Conservation (phyloP, 441 rosid genomes). For the Jatropha podagrica region DNA sequence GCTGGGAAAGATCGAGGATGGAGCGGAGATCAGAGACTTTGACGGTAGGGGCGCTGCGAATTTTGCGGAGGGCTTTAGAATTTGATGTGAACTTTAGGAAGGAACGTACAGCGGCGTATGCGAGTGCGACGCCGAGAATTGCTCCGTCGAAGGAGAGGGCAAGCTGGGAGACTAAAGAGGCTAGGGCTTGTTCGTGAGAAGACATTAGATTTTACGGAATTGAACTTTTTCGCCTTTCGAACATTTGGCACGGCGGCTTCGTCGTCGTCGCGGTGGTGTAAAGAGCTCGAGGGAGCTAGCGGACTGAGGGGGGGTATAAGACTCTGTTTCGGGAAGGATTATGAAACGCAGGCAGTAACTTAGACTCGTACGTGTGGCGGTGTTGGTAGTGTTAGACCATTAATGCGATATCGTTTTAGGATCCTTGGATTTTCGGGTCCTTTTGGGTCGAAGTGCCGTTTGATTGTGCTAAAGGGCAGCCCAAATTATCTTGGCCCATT, state of each 20-base stretch:
- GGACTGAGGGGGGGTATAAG: background rate
- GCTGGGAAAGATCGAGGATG: constrained; percentile 36
- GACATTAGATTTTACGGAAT: constrained; percentile 37
- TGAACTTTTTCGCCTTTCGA: background rate
- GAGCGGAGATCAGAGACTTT: constrained; percentile 65
- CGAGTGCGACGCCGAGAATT: constrained; percentile 63
- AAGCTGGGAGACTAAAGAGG: constrained; percentile 49
- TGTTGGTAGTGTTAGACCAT: background rate
- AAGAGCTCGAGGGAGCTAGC: background rate
- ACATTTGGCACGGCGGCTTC: background rate
- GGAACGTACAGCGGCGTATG: constrained; percentile 60
- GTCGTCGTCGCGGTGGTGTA: background rate
- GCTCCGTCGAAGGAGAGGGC: constrained; percentile 89
- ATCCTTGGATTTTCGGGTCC: no score
- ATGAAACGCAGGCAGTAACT: no score
- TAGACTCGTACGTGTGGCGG: background rate
- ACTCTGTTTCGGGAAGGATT: no score
- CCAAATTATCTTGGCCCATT: no score
- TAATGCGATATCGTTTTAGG: no score
- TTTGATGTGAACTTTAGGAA: constrained; percentile 37
- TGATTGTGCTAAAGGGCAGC: no score
- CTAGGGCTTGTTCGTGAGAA: constrained; percentile 59
- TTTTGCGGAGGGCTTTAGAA: constrained; percentile 55
- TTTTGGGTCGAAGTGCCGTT: no score
- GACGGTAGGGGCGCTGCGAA: constrained; percentile 49